These are phyloP conservation scores for Kazachstania bromeliacearum DNA, from an alignment of 805 yeast genomes.

Conservation along the genomic window DNA sequence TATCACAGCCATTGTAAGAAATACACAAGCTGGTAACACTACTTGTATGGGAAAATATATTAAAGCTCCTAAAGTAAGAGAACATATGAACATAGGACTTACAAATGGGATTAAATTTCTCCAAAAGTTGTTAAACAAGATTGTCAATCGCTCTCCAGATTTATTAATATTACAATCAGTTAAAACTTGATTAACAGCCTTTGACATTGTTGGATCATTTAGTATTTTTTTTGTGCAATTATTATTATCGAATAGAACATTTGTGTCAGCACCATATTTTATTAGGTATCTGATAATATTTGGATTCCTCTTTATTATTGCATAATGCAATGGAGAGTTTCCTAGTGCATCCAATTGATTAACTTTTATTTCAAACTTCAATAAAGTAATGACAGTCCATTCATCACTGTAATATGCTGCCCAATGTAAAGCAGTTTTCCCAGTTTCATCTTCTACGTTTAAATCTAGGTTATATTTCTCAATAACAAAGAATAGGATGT, in stretches of 20 bases:
- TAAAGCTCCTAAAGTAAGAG: no score
- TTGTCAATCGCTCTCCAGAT: neutral
- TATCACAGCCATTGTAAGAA: neutral
- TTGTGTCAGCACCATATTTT: slow-evolving; percentile 53
- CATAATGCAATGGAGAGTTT: slow-evolving; percentile 78
- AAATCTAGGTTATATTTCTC: slow-evolving; percentile 36
- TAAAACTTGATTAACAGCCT: neutral
- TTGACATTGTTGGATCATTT: neutral
- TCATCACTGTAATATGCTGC: slow-evolving; percentile 82
- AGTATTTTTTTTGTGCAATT: slow-evolving; percentile 5
- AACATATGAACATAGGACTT: neutral
- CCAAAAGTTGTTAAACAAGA: neutral
- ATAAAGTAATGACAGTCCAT: slow-evolving; percentile 55
- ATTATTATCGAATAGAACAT: no score
- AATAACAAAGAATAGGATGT: slow-evolving; percentile 38
- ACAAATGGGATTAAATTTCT: neutral
- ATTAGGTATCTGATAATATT: slow-evolving; percentile 48
- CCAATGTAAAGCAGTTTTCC: slow-evolving; percentile 86
- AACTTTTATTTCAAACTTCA: slow-evolving; percentile 63
- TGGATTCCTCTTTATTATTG: slow-evolving; percentile 58
- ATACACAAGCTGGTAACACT: neutral
- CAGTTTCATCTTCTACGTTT: slow-evolving; percentile 69
- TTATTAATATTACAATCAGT: neutral
- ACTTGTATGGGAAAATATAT: no score
- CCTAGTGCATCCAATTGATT: slow-evolving; percentile 50